Evolutionary conservation across 106 monocot genomes (phyloP), one percentile per base, ranked within the genome.

Genomic region (Acorus calamus): DNA sequence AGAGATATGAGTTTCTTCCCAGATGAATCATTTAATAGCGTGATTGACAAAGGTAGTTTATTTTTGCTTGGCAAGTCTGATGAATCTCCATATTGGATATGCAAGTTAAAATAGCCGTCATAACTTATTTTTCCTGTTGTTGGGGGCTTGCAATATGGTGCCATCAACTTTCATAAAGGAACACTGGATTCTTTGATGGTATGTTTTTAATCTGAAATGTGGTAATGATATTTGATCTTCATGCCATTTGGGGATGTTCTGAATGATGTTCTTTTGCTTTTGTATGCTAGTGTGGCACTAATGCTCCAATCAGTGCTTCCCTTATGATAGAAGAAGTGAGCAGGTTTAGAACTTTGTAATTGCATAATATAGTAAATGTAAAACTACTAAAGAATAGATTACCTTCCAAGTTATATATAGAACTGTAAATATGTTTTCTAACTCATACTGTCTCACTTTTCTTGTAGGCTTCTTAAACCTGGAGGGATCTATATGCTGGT

Each of bases 131-230:
- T 53, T 3, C 45, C 47, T 53, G 46, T 70, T 69, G 0, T 12
- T 49, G 47, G 28, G 28, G 28, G 28, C 28, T 28, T 28, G 28
- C 28, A 28, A 28, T 28, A 28, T 28, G 28, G 28, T 28, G 28
- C 28, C 53, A n/a, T 50, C 69, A 4, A 47, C 52, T 44, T 57
- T 71, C 51, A 42, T 67, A 42, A 74, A 96, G 90, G 94, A 56
- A 96, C 94, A 49, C 64, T 96, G 84, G 94, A 96, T 79, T 96
- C 94, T 71, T 70, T 96, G 71, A 90, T 96, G 94, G 94, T 96
- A 90, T 81, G 84, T 44, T 48, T 56, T 54, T 8, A 53, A 66
- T 65, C 11, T 11, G 6, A 8, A 53, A 28, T 11, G 56, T 57
- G 47, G 41, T 71, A 5, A 56, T 60, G 48, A 45, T 43, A 42